Evolutionary conservation across 163 green algal genomes (phyloP), one percentile per base, ranked within the genome.

Genomic region (Chlamydomonas reinhardtii): DNA sequence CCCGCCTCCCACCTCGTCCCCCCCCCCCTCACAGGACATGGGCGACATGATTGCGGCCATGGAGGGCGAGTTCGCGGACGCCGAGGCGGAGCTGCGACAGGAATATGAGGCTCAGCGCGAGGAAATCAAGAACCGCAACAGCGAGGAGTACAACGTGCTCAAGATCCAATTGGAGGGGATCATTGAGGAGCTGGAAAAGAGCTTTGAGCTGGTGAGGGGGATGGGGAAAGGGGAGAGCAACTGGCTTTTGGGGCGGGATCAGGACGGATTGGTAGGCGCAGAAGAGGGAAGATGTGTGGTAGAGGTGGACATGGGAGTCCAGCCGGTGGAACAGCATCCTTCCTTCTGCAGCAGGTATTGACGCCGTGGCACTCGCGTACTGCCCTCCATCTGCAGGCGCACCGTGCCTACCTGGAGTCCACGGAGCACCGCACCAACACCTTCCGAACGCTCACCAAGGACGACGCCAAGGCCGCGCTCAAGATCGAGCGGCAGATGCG

Each of bases 91-190:
- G 82, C 77, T 94, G 74, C 79, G 92, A 9, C 91, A 94, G 82
- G 91, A 94, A 68, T 94, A 91, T 85, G 91, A 94, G 90, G 90
- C 90, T 20, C 88, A 91, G 75, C 82, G 91, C 14, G 91, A 94
- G 83, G 94, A 96, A 80, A 93, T 96, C 56, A 94, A 95, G 82
- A 97, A 98, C 89, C 88, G 92, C 61, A 96, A 96, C 90, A 95
- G 90, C 48, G 96, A 98, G 92, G 96, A 98, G 90, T 98, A 97
- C 91, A 97, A 98, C 87, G 95, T 98, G 78, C 90, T 98, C 34
- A 98, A 97, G 91, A 96, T 98, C 82, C 92, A 94, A 77, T 88
- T 98, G 76, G 95, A 98, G 90, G 92, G 88, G 27, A 96, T 94
- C 80, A 97, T 98, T 65, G 95, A 98, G 90, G 96, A 97, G 90